These are phyloP conservation scores for Cruciata laevipes DNA, from an alignment of 257 asterid species.

Conservation along the genomic window DNA sequence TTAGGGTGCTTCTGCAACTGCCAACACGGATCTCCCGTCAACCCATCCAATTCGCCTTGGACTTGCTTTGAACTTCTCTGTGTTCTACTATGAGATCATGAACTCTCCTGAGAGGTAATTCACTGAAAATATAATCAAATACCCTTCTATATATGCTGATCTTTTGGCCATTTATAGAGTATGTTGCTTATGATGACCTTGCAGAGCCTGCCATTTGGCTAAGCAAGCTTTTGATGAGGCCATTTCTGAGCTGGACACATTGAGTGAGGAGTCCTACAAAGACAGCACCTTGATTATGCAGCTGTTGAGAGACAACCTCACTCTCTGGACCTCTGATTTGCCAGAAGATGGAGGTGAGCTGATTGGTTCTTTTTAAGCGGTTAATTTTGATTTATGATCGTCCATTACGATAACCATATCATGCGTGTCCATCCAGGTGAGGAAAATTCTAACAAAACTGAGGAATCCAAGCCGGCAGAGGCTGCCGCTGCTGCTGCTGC, in stretches of 20 bases:
- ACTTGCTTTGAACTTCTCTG: conserved; percentile 86
- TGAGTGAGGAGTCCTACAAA: conserved; percentile 90
- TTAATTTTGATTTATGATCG: too few species aligned
- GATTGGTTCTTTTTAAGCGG: neutral
- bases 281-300: conserved; percentile 97
- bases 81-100: conserved; percentile 81
- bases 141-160: neutral
- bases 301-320: conserved; percentile 87
- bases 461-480: conserved; percentile 44
- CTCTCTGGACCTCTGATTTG: conserved; percentile 93
- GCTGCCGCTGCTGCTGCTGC: conserved; percentile 36
- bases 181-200: conserved; percentile 1
- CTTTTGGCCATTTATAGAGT: neutral
- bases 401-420: neutral
- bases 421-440: conserved; percentile 44
- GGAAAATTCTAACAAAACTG: conserved; percentile 45
- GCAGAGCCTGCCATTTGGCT: conserved; percentile 93
- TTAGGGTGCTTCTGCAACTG: conserved; percentile 65
- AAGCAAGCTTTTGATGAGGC: conserved; percentile 96
- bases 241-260: conserved; percentile 77
- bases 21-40: conserved; percentile 70
- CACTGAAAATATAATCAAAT: neutral
- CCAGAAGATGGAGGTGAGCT: conserved; percentile 81
- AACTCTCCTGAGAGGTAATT: conserved; percentile 79
- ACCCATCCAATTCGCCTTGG: conserved; percentile 95